Percentiles rank a stretch among this genome's conserved stretches.
These are phyloP conservation scores for Chrysopogon serrulatus DNA, from an alignment of 176 grass and related monocot genomes.

Conservation along the genomic window DNA sequence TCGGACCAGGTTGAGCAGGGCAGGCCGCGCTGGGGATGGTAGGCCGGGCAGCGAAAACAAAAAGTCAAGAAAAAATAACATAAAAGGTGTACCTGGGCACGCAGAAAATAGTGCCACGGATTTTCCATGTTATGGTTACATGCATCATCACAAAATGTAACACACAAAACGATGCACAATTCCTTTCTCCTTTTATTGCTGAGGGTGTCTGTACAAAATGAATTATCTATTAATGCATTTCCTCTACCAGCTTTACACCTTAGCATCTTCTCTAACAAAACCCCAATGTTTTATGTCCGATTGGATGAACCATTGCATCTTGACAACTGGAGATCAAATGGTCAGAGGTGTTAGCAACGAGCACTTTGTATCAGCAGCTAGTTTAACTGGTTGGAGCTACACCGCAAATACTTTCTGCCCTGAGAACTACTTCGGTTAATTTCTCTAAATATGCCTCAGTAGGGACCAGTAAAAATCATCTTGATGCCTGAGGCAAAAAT, in stretches of 20 bases:
- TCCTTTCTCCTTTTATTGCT: neutral
- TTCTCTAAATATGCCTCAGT: conserved; percentile 21
- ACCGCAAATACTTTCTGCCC: neutral
- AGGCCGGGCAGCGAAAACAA: too few species aligned
- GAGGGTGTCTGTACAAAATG: conserved; percentile 13
- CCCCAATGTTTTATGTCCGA: neutral
- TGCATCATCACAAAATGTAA: neutral
- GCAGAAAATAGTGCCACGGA: neutral
- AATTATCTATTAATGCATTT: conserved; percentile 21
- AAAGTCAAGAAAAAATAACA: neutral
- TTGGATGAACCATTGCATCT: neutral
- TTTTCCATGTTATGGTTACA: neutral
- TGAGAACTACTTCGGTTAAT: conserved; percentile 11
- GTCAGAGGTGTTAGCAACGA: conserved; percentile 23
- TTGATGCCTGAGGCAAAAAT: neutral
- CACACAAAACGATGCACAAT: neutral
- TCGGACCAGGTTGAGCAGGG: too few species aligned
- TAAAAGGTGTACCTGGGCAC: neutral
- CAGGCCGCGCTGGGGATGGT: too few species aligned
- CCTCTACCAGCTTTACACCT: conserved; percentile 1
- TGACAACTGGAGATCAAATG: conserved; percentile 9
- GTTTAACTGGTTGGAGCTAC: conserved; percentile 6
- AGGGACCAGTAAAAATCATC: conserved; percentile 15
- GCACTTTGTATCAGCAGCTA: neutral
- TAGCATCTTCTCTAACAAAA: conserved; percentile 11